Percentiles rank a stretch among this genome's conserved stretches.
These are phyloP conservation scores for Penicillium riverlandense DNA, from an alignment of 495 filamentous ascomycete species.

Conservation along the genomic window DNA sequence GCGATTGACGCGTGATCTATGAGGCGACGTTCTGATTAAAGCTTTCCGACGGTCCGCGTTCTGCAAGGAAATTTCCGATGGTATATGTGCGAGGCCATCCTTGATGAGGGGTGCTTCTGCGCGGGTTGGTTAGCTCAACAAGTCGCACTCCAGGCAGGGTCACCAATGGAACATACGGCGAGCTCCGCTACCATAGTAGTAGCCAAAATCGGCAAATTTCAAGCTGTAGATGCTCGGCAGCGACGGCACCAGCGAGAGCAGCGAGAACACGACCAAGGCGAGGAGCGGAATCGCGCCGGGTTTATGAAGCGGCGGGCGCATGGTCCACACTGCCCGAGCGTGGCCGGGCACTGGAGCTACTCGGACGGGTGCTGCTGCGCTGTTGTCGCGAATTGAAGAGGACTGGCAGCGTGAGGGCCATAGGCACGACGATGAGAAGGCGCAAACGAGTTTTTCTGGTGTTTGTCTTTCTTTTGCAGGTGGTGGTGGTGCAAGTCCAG, in stretches of 20 bases:
- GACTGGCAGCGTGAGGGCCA: too few relatives aligned
- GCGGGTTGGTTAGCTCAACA: neutral
- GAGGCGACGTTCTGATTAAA: conserved; percentile 7
- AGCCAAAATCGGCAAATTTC: conserved; percentile 24
- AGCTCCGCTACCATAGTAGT: conserved; percentile 13
- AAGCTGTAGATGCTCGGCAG: conserved; percentile 25
- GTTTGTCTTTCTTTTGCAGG: too few relatives aligned
- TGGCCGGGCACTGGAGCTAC: neutral
- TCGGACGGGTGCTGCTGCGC: neutral
- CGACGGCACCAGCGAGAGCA: conserved; percentile 31
- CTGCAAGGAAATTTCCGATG: neutral
- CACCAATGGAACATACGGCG: conserved; percentile 19
- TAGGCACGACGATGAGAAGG: too few relatives aligned
- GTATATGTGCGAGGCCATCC: conserved; percentile 7
- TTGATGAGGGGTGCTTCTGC: conserved; percentile 18
- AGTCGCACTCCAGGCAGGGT: neutral
- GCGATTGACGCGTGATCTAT: conserved; percentile 10
- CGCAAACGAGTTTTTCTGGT: too few relatives aligned
- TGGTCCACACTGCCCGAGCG: conserved; percentile 18
- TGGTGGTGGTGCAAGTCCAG: too few relatives aligned
- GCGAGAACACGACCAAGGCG: conserved; percentile 27
- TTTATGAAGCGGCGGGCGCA: conserved; percentile 34
- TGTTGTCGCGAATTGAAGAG: too few relatives aligned
- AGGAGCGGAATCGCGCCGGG: conserved; percentile 35
- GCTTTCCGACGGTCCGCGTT: conserved; percentile 5